phyloP scores from a whole-genome alignment of 257 asterid species.

The Forsythia suspensa region DNA sequence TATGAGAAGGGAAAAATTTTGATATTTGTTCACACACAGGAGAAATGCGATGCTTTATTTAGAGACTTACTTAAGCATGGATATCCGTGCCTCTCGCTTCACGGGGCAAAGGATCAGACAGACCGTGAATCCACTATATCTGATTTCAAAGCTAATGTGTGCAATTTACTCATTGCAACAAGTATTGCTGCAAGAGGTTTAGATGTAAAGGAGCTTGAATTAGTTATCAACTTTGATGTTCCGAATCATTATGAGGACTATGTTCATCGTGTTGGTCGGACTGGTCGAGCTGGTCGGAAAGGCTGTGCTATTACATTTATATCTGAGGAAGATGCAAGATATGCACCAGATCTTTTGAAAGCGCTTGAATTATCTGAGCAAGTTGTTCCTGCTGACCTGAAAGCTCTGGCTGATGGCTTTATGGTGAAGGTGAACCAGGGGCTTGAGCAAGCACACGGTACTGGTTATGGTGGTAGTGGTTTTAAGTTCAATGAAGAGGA shows the following conservation, averaged over 20 bases:
- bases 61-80: conserved; percentile 70
- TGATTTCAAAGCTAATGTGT: conserved; percentile 78
- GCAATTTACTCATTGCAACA: conserved; percentile 78
- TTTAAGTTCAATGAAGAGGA: conserved; percentile 90
- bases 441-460: conserved; percentile 81
- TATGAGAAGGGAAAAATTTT: conserved; percentile 80
- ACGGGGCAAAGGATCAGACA: conserved; percentile 91
- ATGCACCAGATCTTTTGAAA: conserved; percentile 80
- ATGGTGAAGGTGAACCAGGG: conserved; percentile 87
- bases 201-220: conserved; percentile 89
- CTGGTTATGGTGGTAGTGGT: conserved; percentile 93
- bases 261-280: conserved; percentile 94
- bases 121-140: conserved; percentile 86
- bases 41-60: conserved; percentile 77
- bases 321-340: conserved; percentile 81
- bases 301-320: conserved; percentile 86
- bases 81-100: conserved; percentile 88
- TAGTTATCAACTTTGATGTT: conserved; percentile 77
- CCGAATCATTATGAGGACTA: conserved; percentile 94
- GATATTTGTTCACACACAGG: conserved; percentile 84
- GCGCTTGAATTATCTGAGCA: conserved; percentile 83
- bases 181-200: conserved; percentile 91
- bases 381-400: conserved; percentile 78
- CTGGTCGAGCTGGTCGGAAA: conserved; percentile 90
- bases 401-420: conserved; percentile 74